Conservation (phyloP, 2,329 filamentous ascomycete genomes). For the Apiospora kogelbergensis region DNA sequence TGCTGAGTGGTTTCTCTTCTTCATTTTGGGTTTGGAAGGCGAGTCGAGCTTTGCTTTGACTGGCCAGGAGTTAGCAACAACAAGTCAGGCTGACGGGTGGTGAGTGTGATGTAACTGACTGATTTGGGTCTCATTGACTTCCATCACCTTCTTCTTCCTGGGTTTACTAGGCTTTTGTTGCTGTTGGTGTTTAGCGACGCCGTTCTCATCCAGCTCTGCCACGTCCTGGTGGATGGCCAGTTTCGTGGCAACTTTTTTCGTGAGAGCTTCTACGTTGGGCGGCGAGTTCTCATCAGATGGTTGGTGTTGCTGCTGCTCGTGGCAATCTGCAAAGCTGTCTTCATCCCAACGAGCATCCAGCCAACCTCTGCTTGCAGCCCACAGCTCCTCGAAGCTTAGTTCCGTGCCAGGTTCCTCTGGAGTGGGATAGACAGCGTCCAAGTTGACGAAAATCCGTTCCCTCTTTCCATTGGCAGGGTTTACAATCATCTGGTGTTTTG, state of each 20-base stretch:
- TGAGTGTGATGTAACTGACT: slow-evolving; percentile 57
- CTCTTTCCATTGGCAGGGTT: slow-evolving; percentile 81
- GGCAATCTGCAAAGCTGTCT: slow-evolving; percentile 28
- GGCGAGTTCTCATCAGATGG: slow-evolving; percentile 18
- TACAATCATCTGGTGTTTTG: slow-evolving; percentile 73
- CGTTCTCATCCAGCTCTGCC: slow-evolving; percentile 59
- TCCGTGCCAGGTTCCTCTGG: slow-evolving; percentile 70
- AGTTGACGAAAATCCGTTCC: slow-evolving; percentile 84
- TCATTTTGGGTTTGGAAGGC: slow-evolving; percentile 79
- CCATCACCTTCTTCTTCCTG: slow-evolving; percentile 77
- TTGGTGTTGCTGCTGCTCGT: slow-evolving; percentile 16
- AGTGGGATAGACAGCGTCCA: slow-evolving; percentile 82
- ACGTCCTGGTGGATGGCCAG: slow-evolving; percentile 45
- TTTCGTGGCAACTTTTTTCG: slow-evolving; percentile 33
- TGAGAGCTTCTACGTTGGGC: slow-evolving; percentile 27
- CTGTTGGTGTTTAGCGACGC: slow-evolving; percentile 45
- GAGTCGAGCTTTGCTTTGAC: slow-evolving; percentile 94
- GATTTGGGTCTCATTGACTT: slow-evolving; percentile 89
- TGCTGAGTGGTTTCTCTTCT: slow-evolving; percentile 63
- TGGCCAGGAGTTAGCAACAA: slow-evolving; percentile 40
- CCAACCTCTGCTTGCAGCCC: slow-evolving; percentile 74
- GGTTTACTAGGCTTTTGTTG: slow-evolving; percentile 47
- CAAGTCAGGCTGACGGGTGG: not conserved
- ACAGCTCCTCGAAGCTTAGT: slow-evolving; percentile 87
- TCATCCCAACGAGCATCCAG: slow-evolving; percentile 58